Evolutionary conservation across 306 rosid species (phyloP).

Genomic region (Quercus mongolica): DNA sequence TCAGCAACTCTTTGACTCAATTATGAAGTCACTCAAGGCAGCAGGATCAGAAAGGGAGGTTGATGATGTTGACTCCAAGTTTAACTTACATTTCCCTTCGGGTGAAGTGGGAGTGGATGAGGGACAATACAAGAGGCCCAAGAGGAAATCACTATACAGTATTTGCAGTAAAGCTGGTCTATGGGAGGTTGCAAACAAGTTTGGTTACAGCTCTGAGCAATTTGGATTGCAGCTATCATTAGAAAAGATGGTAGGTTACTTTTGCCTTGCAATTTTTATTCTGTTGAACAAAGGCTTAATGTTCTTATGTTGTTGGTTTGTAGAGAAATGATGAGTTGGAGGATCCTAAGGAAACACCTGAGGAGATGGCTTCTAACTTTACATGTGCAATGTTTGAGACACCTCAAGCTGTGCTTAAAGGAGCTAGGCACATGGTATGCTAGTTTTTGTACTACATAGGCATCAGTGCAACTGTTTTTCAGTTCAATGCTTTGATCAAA

Average conservation of each 20-base stretch:
- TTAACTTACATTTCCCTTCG: slow-evolving; percentile 93
- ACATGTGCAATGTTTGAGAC: slow-evolving; percentile 85
- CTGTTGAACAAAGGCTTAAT: slow-evolving; percentile 12
- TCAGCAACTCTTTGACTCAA: slow-evolving; percentile 77
- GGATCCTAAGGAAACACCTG: slow-evolving; percentile 97
- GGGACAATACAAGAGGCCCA: slow-evolving; percentile 94
- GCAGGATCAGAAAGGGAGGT: slow-evolving; percentile 97
- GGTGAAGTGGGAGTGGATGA: slow-evolving; percentile 95
- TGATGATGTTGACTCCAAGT: slow-evolving; percentile 96
- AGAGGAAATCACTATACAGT: slow-evolving; percentile 77
- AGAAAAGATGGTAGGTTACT: slow-evolving; percentile 58
- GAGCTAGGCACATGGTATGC: slow-evolving; percentile 95
- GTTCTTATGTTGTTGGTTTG: slow-evolving; percentile 9
- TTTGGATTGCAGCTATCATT: slow-evolving; percentile 80
- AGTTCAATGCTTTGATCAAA: background rate
- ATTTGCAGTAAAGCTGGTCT: slow-evolving; percentile 83
- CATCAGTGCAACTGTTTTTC: background rate
- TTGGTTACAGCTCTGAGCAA: slow-evolving; percentile 95
- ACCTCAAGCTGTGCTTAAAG: slow-evolving; percentile 88
- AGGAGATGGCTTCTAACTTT: slow-evolving; percentile 92
- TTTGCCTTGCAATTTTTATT: slow-evolving; percentile 24
- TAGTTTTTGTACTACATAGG: background rate
- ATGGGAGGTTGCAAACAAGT: slow-evolving; percentile 94
- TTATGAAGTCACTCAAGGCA: slow-evolving; percentile 81
- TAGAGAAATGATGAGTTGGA: slow-evolving; percentile 82